Percentiles rank a stretch among this genome's conserved stretches.
These are phyloP conservation scores for Cinnamomum chago DNA, from an alignment of 164 flowering plant genomes.

Conservation along the genomic window DNA sequence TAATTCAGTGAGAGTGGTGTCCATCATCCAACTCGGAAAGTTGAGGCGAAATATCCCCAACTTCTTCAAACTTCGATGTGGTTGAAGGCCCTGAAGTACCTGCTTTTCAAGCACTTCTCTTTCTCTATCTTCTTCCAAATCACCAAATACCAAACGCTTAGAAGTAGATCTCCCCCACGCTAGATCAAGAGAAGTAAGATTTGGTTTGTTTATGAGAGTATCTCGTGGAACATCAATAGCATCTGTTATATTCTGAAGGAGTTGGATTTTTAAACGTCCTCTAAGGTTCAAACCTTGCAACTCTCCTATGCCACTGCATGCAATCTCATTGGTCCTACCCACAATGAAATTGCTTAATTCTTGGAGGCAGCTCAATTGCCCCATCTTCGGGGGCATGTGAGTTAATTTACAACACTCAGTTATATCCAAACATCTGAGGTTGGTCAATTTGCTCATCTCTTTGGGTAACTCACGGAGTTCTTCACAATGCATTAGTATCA, in stretches of 20 bases:
- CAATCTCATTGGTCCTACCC: not conserved
- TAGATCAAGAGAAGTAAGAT: not conserved
- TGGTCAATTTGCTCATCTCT: slow-evolving; percentile 2
- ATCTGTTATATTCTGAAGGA: not conserved
- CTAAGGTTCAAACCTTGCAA: not conserved
- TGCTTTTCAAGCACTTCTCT: no score
- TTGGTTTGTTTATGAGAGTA: not conserved
- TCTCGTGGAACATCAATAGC: not conserved
- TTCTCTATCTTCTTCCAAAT: no score
- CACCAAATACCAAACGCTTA: no score
- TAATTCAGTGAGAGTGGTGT: no score
- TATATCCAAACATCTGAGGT: slow-evolving; percentile 5
- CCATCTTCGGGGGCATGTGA: not conserved
- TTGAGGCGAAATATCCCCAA: no score
- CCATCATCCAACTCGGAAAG: no score
- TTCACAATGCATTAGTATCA: not conserved
- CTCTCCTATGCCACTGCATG: not conserved
- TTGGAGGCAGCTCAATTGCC: not conserved
- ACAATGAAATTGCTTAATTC: not conserved
- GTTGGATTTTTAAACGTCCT: not conserved
- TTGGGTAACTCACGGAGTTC: no score
- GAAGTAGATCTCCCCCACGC: no score
- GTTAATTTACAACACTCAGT: not conserved
- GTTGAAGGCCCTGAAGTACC: no score
- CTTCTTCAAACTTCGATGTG: no score